Conservation (phyloP, 1,284 basidiomycete species). For the Trametes polyzona region DNA sequence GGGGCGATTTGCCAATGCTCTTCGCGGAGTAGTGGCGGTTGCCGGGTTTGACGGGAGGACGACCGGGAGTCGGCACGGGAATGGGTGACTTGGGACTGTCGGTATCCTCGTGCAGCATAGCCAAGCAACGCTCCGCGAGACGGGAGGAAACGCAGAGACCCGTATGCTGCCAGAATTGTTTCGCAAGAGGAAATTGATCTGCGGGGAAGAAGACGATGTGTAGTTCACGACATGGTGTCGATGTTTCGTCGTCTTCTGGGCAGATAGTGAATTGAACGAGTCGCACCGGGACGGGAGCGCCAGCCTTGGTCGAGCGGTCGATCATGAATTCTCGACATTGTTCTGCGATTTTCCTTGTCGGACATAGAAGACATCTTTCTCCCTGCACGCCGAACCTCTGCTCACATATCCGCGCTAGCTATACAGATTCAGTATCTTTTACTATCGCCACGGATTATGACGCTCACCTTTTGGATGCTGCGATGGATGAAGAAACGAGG, state of each 20-base stretch:
- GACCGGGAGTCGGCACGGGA: conserved; percentile 30
- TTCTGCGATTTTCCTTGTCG: conserved; percentile 73
- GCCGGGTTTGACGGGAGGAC: conserved; percentile 45
- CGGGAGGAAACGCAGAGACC: conserved; percentile 91
- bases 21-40: conserved; percentile 71
- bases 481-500: conserved; percentile 96
- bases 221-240: conserved; percentile 53
- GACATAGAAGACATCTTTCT: conserved; percentile 81
- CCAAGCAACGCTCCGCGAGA: conserved; percentile 82
- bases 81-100: conserved; percentile 31
- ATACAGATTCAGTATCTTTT: conserved; percentile 15
- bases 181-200: conserved; percentile 72
- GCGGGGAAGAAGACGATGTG: conserved; percentile 84
- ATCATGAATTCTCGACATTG: conserved; percentile 80
- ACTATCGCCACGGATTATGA: too few relatives aligned
- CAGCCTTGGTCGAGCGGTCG: conserved; percentile 47
- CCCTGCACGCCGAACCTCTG: conserved; percentile 74
- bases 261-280: conserved; percentile 78
- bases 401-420: conserved; percentile 81
- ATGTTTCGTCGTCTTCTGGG: conserved; percentile 50
- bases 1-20: conserved; percentile 32
- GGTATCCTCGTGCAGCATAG: conserved; percentile 55
- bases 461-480: conserved; percentile 82
- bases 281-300: conserved; percentile 55
- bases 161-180: conserved; percentile 96